phyloP scores from a whole-genome alignment of 306 rosid genomes.

The Nissolia schottii region DNA sequence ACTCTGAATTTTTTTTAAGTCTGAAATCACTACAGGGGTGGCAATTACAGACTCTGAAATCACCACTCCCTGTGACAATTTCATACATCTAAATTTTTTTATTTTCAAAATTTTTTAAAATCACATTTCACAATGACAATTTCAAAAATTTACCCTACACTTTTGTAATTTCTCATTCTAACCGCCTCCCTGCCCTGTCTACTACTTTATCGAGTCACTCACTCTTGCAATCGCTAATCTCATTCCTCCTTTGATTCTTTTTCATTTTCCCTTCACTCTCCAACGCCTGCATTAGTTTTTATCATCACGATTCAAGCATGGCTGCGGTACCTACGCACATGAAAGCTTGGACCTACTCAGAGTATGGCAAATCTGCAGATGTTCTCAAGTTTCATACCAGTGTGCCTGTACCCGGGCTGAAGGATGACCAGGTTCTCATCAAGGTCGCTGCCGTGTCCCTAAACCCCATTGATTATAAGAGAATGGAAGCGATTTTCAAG shows the following conservation, averaged over 20 bases:
- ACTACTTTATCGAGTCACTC: not conserved
- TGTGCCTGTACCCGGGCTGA: constrained; percentile 31
- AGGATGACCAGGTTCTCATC: constrained; percentile 28
- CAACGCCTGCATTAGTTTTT: not conserved
- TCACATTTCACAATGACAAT: too few species aligned
- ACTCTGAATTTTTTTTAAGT: too few species aligned
- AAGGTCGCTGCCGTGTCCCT: not conserved
- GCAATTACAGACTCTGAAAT: too few species aligned
- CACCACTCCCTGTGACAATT: too few species aligned
- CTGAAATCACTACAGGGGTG: too few species aligned
- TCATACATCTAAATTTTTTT: too few species aligned
- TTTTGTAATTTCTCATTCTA: too few species aligned
- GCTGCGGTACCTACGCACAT: constrained; percentile 32
- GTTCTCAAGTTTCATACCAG: constrained; percentile 40
- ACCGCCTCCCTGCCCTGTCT: too few species aligned
- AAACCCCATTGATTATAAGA: not conserved
- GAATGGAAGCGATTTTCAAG: constrained; percentile 45
- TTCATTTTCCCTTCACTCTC: not conserved
- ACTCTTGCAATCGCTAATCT: not conserved
- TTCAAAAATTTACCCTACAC: too few species aligned
- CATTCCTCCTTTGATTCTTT: not conserved
- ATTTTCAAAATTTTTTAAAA: too few species aligned
- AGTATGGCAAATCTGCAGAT: constrained; percentile 33
- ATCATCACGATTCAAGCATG: not conserved
- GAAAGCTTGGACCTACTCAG: constrained; percentile 54